Percentiles rank a stretch among this genome's conserved stretches.
Conservation (phyloP, 495 filamentous ascomycete species). For the Penicillium canescens region DNA sequence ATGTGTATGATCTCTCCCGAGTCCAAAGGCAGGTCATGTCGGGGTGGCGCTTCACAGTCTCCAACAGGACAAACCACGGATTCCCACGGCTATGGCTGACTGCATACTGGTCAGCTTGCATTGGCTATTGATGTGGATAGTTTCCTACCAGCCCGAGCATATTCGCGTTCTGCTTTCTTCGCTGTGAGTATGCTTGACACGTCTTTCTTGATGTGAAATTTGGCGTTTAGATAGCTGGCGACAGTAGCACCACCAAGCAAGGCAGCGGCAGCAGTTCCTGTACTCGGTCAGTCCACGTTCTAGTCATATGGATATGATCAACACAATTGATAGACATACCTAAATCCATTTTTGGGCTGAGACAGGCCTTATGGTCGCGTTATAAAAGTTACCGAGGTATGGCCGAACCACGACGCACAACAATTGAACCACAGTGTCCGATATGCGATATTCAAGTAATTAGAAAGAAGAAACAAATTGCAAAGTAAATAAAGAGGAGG, state of each 20-base stretch:
- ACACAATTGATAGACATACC: not conserved
- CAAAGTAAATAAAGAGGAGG: too few species aligned
- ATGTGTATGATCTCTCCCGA: constrained; percentile 62
- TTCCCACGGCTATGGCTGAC: constrained; percentile 53
- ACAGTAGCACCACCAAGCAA: constrained; percentile 46
- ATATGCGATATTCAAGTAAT: too few species aligned
- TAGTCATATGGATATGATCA: too few species aligned
- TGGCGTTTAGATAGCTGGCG: constrained; percentile 68
- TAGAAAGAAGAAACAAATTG: too few species aligned
- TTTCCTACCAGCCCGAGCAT: constrained; percentile 31
- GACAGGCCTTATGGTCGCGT: too few species aligned
- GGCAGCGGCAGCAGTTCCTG: constrained; percentile 25
- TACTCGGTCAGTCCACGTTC: not conserved
- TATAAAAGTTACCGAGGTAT: too few species aligned
- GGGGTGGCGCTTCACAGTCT: constrained; percentile 47
- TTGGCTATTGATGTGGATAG: constrained; percentile 4
- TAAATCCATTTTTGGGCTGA: constrained; percentile 3
- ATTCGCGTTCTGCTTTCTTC: constrained; percentile 36
- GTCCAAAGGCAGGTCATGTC: constrained; percentile 66
- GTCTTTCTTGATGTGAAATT: constrained; percentile 66
- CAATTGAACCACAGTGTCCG: too few species aligned
- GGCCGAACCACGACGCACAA: too few species aligned
- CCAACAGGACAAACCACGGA: constrained; percentile 66
- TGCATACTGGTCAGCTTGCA: constrained; percentile 17
- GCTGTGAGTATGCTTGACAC: constrained; percentile 33